phyloP scores from a whole-genome alignment of 495 filamentous ascomycete genomes.

The Tuber calosporum region DNA sequence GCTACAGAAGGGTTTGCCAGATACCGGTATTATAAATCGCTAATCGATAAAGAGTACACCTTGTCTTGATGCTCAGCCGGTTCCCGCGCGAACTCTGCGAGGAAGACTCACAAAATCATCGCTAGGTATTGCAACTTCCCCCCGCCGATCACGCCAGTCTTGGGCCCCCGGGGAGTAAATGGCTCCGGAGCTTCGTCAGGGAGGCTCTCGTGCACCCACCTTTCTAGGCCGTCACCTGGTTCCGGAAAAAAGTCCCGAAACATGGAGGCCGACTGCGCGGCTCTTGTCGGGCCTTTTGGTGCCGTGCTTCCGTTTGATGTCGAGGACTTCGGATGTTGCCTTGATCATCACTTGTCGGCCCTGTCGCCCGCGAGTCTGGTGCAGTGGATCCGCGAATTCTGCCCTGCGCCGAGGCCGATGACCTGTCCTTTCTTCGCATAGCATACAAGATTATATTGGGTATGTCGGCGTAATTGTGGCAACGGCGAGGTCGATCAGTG shows the following conservation, averaged over 20 bases:
- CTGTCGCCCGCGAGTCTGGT: slow-evolving; percentile 95
- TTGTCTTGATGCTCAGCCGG: background rate
- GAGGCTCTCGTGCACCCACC: slow-evolving; percentile 72
- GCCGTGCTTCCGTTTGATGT: slow-evolving; percentile 92
- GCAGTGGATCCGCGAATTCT: slow-evolving; percentile 96
- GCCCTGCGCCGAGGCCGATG: slow-evolving; percentile 88
- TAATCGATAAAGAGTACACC: background rate
- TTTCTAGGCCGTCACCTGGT: slow-evolving; percentile 53
- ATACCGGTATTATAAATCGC: background rate
- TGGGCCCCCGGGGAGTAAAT: slow-evolving; percentile 78
- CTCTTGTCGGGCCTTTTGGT: slow-evolving; percentile 93
- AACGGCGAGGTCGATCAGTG: slow-evolving; percentile 80
- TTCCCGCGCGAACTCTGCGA: background rate
- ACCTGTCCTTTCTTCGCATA: slow-evolving; percentile 95
- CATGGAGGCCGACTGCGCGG: slow-evolving; percentile 92
- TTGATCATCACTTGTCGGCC: slow-evolving; percentile 98
- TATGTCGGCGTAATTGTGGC: slow-evolving; percentile 96
- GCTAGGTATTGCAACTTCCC: slow-evolving; percentile 75
- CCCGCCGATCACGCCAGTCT: slow-evolving; percentile 70
- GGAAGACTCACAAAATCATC: slow-evolving; percentile 80
- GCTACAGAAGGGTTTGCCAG: slow-evolving; percentile 48
- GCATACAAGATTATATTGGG: slow-evolving; percentile 94
- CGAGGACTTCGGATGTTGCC: slow-evolving; percentile 79
- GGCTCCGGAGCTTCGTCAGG: slow-evolving; percentile 83
- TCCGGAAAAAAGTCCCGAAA: slow-evolving; percentile 73